A percentile compares a stretch with the other conserved stretches of the same genome.
Conservation (phyloP, 2,329 filamentous ascomycete genomes). For the Incumbomyces lentus region DNA sequence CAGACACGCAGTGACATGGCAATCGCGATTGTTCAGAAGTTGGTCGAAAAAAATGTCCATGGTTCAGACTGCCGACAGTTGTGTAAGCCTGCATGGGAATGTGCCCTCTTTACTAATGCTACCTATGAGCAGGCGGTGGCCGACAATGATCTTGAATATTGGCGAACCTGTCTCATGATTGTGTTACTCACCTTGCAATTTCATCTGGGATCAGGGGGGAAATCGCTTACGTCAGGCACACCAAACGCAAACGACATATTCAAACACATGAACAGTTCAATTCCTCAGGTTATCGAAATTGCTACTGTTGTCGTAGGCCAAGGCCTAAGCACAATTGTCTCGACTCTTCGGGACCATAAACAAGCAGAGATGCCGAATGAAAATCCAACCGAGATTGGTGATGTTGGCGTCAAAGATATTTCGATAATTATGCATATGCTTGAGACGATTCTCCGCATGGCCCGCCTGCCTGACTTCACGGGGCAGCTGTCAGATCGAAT, state of each 20-base stretch:
- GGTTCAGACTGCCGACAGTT: constrained; percentile 44
- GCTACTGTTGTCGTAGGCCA: constrained; percentile 67
- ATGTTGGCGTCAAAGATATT: constrained; percentile 65
- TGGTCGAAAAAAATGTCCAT: constrained; percentile 49
- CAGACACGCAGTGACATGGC: constrained; percentile 69
- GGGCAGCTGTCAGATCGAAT: constrained; percentile 61
- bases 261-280: constrained; percentile 26
- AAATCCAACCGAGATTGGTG: constrained; percentile 5
- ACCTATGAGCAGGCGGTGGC: constrained; percentile 52
- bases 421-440: constrained; percentile 78
- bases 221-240: constrained; percentile 15
- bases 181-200: constrained; percentile 69
- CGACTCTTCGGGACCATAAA: constrained; percentile 68
- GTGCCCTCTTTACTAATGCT: constrained; percentile 43
- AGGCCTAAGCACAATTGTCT: constrained; percentile 72
- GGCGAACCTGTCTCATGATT: constrained; percentile 71
- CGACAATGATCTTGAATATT: constrained; percentile 55
- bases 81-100: constrained; percentile 50
- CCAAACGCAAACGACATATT: constrained; percentile 29
- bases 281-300: constrained; percentile 62
- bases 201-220: constrained; percentile 30
- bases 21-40: constrained; percentile 68
- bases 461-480: constrained; percentile 61
- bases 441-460: constrained; percentile 70
- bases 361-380: constrained; percentile 22